These are phyloP conservation scores for Pythium phragmitis DNA, from an alignment of 352 stramenopile species.

Conservation along the genomic window DNA sequence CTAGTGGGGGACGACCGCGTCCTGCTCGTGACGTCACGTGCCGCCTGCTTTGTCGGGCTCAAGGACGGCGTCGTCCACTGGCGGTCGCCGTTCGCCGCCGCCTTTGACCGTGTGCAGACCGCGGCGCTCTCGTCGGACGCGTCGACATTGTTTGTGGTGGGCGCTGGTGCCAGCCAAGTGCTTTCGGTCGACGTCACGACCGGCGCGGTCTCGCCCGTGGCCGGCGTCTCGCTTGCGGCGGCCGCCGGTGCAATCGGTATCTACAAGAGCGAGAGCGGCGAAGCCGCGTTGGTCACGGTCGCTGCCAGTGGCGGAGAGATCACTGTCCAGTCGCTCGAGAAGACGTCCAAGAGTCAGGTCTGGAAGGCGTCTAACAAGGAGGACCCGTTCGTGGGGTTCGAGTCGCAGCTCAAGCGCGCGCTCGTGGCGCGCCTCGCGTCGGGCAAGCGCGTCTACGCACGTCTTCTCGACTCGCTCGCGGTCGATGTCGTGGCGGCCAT, in stretches of 20 bases:
- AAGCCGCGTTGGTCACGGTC: conserved; percentile 31
- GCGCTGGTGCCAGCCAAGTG: neutral
- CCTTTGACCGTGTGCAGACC: conserved; percentile 32
- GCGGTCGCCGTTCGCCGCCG: conserved; percentile 34
- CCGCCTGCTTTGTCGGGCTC: conserved; percentile 51
- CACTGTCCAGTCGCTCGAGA: conserved; percentile 40
- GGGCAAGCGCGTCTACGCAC: conserved; percentile 60
- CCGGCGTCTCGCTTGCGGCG: neutral
- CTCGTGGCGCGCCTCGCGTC: conserved; percentile 52
- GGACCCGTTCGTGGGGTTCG: conserved; percentile 39
- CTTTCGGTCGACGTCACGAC: conserved; percentile 23
- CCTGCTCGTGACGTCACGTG: conserved; percentile 46
- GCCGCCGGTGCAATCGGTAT: conserved; percentile 25
- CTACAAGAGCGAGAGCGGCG: conserved; percentile 35
- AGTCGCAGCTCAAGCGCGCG: conserved; percentile 39
- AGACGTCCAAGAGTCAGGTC: conserved; percentile 22
- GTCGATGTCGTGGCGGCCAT: conserved; percentile 45
- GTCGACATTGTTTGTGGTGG: conserved; percentile 47
- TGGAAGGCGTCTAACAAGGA: conserved; percentile 4
- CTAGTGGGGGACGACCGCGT: conserved; percentile 46
- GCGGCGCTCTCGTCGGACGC: conserved; percentile 48
- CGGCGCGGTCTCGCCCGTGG: conserved; percentile 4
- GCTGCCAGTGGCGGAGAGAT: conserved; percentile 27
- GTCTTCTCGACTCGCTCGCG: conserved; percentile 39
- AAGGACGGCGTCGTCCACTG: conserved; percentile 55